phyloP scores from a whole-genome alignment of 352 stramenopile species.

The Globisporangium cederbergense region DNA sequence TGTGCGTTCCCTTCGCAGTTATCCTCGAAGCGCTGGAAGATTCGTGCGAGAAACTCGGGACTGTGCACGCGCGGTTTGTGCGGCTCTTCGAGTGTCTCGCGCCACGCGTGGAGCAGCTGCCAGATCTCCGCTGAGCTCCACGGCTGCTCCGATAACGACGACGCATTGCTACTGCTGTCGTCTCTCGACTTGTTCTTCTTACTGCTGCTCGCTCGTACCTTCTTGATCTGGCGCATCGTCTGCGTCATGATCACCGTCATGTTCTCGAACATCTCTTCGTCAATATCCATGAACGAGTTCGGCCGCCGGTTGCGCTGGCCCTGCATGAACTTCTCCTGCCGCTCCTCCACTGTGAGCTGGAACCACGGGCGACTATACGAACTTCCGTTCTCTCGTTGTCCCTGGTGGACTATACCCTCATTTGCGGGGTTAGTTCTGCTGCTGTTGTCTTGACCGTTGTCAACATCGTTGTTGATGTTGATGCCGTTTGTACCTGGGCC shows the following conservation, averaged over 20 bases:
- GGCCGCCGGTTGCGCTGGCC: background rate
- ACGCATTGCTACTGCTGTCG: background rate
- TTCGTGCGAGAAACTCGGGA: background rate
- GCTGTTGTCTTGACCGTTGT: background rate
- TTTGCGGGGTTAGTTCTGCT: background rate
- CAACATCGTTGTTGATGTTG: background rate
- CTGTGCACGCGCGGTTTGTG: background rate
- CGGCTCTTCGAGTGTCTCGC: background rate
- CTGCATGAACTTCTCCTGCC: constrained; percentile 1
- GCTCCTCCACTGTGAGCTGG: background rate
- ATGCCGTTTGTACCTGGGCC: background rate
- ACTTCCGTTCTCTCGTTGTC: background rate
- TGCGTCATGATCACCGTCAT: constrained; percentile 1
- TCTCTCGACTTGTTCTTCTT: background rate
- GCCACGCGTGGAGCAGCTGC: background rate
- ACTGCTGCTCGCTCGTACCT: background rate
- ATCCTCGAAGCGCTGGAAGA: background rate
- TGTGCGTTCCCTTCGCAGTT: background rate
- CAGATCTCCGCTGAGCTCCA: background rate
- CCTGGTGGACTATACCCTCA: background rate
- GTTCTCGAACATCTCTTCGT: background rate
- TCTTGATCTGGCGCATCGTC: constrained; percentile 3
- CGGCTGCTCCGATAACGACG: background rate
- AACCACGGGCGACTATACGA: background rate
- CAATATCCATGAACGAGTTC: constrained; percentile 8